Base-by-base conservation (phyloP, 2,329 filamentous ascomycete genomes). In the Clarireedia sp. region DNA sequence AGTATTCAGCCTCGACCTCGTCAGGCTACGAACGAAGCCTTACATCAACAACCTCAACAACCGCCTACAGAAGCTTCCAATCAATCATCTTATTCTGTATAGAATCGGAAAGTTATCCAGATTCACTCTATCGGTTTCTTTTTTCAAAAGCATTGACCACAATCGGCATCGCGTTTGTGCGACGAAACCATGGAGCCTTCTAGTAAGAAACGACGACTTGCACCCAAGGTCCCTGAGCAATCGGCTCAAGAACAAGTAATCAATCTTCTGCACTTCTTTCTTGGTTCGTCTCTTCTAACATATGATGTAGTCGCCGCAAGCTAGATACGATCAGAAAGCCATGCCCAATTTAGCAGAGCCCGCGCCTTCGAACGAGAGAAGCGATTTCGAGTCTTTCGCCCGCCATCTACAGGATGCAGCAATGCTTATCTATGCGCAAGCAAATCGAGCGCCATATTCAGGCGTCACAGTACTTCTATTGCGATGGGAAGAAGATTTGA, bases 351-450 rank as follows among this genome's bases (percentile, higher is more conserved):
- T 63, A 43, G 63, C 63, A 60, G 65, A 68, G 57, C 60, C 62
- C 6, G 62, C 63, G 33, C 65, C 67, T 50, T 63, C 66, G 57
- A 61, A 66, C 48, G 68, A 70, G 57, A 64, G 67, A 51, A 66
- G 61, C 69, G 81, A 85, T 64, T 86, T 85, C 70, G 82, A 85
- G 69, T 77, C 80, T 52, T 85, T 85, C 66, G 82, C 82, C 57
- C 77, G 82, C 47, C 82, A 86, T 71, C 75, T 86, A 45, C 82
- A 86, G 66, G 82, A 85, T 75, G 82, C 82, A 49, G 82, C 82
- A 60, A 83, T 84, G 77, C 74, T 83, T 64, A 83, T 86, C 62
- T 80, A 83, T 66, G 76, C 79, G 59, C 81, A 84, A 69, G 80
- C 79, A 46, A 79, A 83, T 64, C 76, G 75, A 56, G 74, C 75